Conservation (phyloP, 164 flowering plant genomes). For the Saururus chinensis region DNA sequence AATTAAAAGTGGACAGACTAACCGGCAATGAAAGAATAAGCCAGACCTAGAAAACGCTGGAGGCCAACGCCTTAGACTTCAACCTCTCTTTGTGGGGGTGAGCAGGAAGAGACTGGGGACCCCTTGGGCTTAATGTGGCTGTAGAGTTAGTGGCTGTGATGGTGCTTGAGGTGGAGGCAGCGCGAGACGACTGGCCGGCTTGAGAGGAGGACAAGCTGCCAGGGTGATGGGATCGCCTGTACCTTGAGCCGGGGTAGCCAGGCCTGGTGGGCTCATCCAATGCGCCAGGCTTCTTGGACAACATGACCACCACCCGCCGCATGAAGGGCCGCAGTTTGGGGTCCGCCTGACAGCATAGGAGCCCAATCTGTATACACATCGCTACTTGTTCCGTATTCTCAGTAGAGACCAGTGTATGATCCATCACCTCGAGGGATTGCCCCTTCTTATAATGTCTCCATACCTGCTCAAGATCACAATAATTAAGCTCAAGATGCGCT, state of each 20-base stretch:
- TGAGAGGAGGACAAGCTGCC: constrained; percentile 10
- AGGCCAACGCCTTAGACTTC: not conserved
- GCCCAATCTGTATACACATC: constrained; percentile 61
- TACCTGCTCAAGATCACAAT: not conserved
- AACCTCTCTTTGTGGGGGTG: not conserved
- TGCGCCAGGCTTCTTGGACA: constrained; percentile 47
- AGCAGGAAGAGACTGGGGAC: not conserved
- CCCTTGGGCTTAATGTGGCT: constrained; percentile 9
- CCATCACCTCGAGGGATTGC: constrained; percentile 57
- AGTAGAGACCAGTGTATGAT: constrained; percentile 36
- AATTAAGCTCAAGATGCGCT: not conserved
- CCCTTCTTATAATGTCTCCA: constrained; percentile 32
- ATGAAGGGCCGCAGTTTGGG: constrained; percentile 61
- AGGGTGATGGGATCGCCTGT: constrained; percentile 28
- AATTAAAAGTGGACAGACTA: too few species aligned
- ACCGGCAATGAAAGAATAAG: too few species aligned
- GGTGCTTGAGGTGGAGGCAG: constrained; percentile 21
- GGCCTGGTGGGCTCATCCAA: constrained; percentile 72
- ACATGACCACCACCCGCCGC: constrained; percentile 52
- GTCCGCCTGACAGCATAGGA: constrained; percentile 73
- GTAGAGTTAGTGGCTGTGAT: constrained; percentile 17
- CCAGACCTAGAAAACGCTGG: not conserved
- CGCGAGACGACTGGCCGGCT: constrained; percentile 21
- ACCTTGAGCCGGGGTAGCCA: constrained; percentile 51
- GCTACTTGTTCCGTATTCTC: constrained; percentile 41